Evolutionary conservation across 1,284 basidiomycete species (phyloP).

Genomic region (Rhodotorula sp.): DNA sequence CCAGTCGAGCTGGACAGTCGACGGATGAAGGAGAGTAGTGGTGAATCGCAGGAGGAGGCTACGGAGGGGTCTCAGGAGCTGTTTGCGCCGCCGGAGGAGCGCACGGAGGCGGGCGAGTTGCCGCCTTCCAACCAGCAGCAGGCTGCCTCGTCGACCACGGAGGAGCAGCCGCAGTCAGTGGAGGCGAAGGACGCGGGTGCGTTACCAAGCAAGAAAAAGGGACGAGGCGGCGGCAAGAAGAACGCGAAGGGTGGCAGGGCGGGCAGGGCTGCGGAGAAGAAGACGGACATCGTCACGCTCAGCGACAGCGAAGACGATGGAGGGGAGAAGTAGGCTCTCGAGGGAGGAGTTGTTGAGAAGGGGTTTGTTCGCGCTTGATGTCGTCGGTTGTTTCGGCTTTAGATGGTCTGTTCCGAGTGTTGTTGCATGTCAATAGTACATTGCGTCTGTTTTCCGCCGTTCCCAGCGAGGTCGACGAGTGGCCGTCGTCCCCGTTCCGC

Average conservation of each 20-base stretch:
- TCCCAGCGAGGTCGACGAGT: too few relatives aligned
- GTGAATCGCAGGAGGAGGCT: neutral
- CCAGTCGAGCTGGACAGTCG: too few relatives aligned
- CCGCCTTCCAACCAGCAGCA: neutral
- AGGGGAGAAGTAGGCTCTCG: too few relatives aligned
- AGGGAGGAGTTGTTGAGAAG: too few relatives aligned
- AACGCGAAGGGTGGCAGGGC: too few relatives aligned
- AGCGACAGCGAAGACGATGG: conserved; percentile 13
- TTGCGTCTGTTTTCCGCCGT: too few relatives aligned
- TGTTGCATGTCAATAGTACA: too few relatives aligned
- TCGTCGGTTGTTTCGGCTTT: too few relatives aligned
- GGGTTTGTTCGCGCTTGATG: too few relatives aligned
- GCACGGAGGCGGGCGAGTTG: neutral
- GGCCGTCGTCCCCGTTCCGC: neutral
- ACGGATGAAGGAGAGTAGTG: neutral
- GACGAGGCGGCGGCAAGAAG: too few relatives aligned
- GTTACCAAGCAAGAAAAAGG: too few relatives aligned
- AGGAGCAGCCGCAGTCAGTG: neutral
- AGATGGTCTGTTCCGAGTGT: too few relatives aligned
- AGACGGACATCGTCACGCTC: conserved; percentile 4
- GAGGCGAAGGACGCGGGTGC: neutral
- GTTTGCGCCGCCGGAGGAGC: neutral
- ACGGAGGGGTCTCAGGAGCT: neutral
- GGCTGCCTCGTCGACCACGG: neutral
- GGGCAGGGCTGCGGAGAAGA: conserved; percentile 7